Evolutionary conservation across 257 asterid species (phyloP).

Genomic region (Paulownia fortunei): DNA sequence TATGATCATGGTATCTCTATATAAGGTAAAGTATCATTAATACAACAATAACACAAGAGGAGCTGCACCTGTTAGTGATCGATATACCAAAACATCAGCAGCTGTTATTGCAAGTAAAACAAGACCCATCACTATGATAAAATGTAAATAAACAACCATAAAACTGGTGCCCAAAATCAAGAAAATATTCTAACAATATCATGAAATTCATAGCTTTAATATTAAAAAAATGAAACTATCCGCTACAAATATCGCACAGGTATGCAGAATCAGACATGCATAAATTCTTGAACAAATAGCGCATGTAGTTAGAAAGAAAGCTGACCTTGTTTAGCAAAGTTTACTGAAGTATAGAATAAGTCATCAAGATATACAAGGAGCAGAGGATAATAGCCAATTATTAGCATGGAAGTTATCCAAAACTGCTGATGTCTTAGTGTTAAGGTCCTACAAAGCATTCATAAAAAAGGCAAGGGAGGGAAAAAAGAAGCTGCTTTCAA

Average conservation of each 20-base stretch:
- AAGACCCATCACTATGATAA: too few relatives aligned
- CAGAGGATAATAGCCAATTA: conserved; percentile 33
- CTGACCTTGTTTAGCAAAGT: conserved; percentile 49
- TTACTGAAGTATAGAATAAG: conserved; percentile 32
- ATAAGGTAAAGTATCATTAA: too few relatives aligned
- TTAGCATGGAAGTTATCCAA: conserved; percentile 39
- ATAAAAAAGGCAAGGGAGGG: conserved; percentile 17
- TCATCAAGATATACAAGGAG: conserved; percentile 36
- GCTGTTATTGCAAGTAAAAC: too few relatives aligned
- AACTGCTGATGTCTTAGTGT: conserved; percentile 38
- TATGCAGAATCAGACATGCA: not conserved
- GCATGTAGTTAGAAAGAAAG: conserved; percentile 24
- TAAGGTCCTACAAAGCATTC: conserved; percentile 61
- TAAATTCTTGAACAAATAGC: not conserved
- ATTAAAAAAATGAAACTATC: not conserved
- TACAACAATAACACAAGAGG: too few relatives aligned
- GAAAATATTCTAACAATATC: too few relatives aligned
- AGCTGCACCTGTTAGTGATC: too few relatives aligned
- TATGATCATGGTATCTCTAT: too few relatives aligned
- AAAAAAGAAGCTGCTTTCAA: conserved; percentile 29
- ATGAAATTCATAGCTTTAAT: not conserved
- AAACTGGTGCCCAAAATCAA: too few relatives aligned
- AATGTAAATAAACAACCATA: too few relatives aligned
- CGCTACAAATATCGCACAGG: not conserved
- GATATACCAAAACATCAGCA: not conserved